Conservation (phyloP, 805 yeast genomes). For the Lachancea quebecensis region DNA sequence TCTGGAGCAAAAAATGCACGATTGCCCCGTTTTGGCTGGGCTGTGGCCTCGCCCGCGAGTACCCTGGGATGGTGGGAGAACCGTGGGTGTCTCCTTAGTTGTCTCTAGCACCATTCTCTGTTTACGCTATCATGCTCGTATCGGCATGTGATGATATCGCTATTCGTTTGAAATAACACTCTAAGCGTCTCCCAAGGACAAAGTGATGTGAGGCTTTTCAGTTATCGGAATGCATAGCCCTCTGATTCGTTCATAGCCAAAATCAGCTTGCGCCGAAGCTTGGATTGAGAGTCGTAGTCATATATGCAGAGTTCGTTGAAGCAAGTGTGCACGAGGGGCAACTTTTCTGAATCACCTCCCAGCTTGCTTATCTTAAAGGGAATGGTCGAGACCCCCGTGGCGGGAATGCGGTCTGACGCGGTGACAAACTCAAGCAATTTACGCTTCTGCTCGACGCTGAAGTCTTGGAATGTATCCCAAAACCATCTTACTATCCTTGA, state of each 20-base stretch:
- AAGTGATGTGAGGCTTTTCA: neutral
- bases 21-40: no score
- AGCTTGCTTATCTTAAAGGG: conserved; percentile 60
- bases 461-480: conserved; percentile 65
- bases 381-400: conserved; percentile 79
- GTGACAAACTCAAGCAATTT: conserved; percentile 70
- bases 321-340: conserved; percentile 91
- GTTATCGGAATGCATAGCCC: conserved; percentile 73
- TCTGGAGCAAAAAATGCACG: no score
- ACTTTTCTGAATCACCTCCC: conserved; percentile 35
- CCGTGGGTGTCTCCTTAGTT: no score
- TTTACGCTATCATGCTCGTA: no score
- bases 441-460: conserved; percentile 45
- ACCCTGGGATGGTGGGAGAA: no score
- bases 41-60: no score
- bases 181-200: no score
- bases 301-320: conserved; percentile 82
- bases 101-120: no score
- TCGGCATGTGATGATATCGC: no score
- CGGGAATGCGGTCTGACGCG: conserved; percentile 88
- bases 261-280: conserved; percentile 50
- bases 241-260: conserved; percentile 71
- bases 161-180: neutral
- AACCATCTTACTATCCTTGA: conserved; percentile 63
- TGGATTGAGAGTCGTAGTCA: conserved; percentile 51